These are phyloP conservation scores for Conoideocrella luteorostrata DNA, from an alignment of 2,329 filamentous ascomycete genomes.

Conservation along the genomic window DNA sequence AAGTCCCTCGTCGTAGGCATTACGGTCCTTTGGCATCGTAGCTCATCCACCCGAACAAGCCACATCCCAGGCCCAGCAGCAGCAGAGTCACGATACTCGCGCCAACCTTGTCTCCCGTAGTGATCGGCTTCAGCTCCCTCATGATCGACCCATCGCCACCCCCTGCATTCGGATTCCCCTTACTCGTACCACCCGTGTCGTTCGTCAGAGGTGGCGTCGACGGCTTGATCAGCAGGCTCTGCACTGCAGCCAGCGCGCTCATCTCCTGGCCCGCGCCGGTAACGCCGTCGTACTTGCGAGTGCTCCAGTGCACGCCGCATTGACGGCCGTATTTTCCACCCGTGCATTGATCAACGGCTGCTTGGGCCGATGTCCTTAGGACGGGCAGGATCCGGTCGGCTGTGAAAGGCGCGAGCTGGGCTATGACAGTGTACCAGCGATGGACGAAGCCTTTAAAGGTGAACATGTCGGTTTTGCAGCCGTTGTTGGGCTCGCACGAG, in stretches of 20 bases:
- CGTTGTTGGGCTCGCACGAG: slow-evolving; percentile 48
- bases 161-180: slow-evolving; percentile 35
- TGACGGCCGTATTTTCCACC: slow-evolving; percentile 39
- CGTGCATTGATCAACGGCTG: slow-evolving; percentile 47
- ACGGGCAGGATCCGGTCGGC: slow-evolving; percentile 40
- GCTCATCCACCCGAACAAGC: slow-evolving; percentile 42
- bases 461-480: slow-evolving; percentile 56
- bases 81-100: slow-evolving; percentile 41
- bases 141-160: slow-evolving; percentile 26
- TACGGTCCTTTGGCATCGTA: slow-evolving; percentile 7
- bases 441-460: slow-evolving; percentile 56
- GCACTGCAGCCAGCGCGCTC: slow-evolving; percentile 51
- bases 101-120: slow-evolving; percentile 36
- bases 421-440: slow-evolving; percentile 46
- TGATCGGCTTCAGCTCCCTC: slow-evolving; percentile 26
- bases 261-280: slow-evolving; percentile 54
- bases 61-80: slow-evolving; percentile 29
- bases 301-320: slow-evolving; percentile 50
- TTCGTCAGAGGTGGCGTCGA: slow-evolving; percentile 36
- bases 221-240: slow-evolving; percentile 39
- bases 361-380: slow-evolving; percentile 43
- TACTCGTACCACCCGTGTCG: slow-evolving; percentile 43
- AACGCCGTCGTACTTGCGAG: slow-evolving; percentile 43
- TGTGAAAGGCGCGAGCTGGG: slow-evolving; percentile 48
- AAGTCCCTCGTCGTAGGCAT: no score